A percentile compares a stretch with the other conserved stretches of the same genome.
Conservation (phyloP, 306 rosid genomes). For the Betula pendula region DNA sequence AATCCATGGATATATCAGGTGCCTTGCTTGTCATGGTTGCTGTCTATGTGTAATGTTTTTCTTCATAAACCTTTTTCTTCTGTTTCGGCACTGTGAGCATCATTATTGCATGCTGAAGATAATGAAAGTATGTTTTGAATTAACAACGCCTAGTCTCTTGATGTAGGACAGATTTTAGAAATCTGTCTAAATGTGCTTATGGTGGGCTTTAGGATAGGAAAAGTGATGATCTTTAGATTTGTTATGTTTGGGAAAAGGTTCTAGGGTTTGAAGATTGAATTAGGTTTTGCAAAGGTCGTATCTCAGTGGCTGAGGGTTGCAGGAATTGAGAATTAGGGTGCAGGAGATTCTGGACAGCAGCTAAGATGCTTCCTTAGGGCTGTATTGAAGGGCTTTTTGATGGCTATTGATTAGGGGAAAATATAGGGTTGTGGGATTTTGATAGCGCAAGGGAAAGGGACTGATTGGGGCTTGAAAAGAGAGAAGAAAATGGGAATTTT, state of each 20-base stretch:
- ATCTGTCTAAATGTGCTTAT: not conserved
- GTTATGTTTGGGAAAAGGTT: not conserved
- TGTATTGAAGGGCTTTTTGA: not conserved
- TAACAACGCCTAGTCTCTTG: not conserved
- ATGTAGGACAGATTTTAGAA: no score
- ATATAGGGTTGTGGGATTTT: not conserved
- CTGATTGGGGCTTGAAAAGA: not conserved
- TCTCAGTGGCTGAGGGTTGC: not conserved
- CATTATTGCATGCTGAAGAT: constrained; percentile 23
- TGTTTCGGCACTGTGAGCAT: constrained; percentile 5
- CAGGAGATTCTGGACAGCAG: not conserved
- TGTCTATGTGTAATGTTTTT: constrained; percentile 20
- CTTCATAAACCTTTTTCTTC: constrained; percentile 19
- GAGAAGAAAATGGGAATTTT: not conserved
- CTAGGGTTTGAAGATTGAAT: not conserved
- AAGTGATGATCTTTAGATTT: not conserved
- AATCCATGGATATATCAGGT: constrained; percentile 61
- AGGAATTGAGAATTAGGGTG: not conserved
- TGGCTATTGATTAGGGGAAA: not conserved
- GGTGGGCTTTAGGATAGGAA: not conserved
- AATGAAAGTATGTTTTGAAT: constrained; percentile 7
- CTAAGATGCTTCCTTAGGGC: not conserved
- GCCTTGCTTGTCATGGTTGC: constrained; percentile 19
- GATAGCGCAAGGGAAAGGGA: no score
- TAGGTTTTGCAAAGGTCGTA: not conserved